Conservation (phyloP, 352 stramenopile genomes). For the Pythium sukuiense region DNA sequence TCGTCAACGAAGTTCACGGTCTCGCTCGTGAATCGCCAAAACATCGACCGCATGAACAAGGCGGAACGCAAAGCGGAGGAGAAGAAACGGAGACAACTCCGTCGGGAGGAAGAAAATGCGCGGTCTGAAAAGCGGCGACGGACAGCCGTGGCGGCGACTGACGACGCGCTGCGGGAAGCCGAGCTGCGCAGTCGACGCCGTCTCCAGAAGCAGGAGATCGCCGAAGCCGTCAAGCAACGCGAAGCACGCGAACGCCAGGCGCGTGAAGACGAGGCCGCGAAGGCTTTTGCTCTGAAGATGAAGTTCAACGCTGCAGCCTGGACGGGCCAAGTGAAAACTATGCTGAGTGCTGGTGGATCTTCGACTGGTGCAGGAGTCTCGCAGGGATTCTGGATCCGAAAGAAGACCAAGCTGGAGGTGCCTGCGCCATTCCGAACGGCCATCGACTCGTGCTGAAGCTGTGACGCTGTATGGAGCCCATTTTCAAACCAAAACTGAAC, state of each 20-base stretch:
- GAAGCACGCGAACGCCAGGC: slow-evolving; percentile 61
- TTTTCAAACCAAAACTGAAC: slow-evolving; percentile 5
- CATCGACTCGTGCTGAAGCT: slow-evolving; percentile 22
- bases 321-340: slow-evolving; percentile 51
- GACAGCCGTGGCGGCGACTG: slow-evolving; percentile 73
- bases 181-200: slow-evolving; percentile 69
- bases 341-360: neutral
- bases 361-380: neutral
- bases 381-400: slow-evolving; percentile 57
- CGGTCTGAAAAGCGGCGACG: slow-evolving; percentile 72
- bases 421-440: slow-evolving; percentile 42
- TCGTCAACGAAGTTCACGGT: slow-evolving; percentile 55
- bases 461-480: neutral
- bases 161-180: slow-evolving; percentile 79
- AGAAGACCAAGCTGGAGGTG: slow-evolving; percentile 58
- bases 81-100: slow-evolving; percentile 69
- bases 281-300: slow-evolving; percentile 45
- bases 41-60: slow-evolving; percentile 80
- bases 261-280: slow-evolving; percentile 48
- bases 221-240: slow-evolving; percentile 52
- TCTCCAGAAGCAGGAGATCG: slow-evolving; percentile 69
- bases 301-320: slow-evolving; percentile 62
- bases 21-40: slow-evolving; percentile 64
- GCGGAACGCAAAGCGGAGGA: slow-evolving; percentile 85
- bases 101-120: slow-evolving; percentile 78